These are phyloP conservation scores for Sesbania bispinosa DNA, from an alignment of 306 rosid genomes.

Conservation along the genomic window DNA sequence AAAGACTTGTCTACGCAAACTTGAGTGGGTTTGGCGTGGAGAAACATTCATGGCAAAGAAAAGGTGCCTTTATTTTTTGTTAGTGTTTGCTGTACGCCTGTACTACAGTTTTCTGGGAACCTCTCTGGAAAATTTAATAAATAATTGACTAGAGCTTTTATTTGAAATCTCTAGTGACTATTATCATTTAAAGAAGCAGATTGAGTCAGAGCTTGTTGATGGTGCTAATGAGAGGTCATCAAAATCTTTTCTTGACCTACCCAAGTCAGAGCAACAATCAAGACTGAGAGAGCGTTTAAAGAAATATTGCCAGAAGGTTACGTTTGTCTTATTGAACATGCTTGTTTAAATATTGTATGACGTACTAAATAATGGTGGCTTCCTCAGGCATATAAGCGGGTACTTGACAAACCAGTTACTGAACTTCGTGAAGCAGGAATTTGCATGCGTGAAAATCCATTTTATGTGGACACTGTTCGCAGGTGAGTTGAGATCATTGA, in stretches of 20 bases:
- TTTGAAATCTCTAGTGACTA: conserved; percentile 68
- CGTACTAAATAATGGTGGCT: conserved; percentile 34
- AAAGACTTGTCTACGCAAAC: conserved; percentile 89
- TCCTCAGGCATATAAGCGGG: conserved; percentile 86
- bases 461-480: conserved; percentile 97
- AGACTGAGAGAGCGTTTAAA: conserved; percentile 88
- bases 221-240: conserved; percentile 48
- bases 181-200: conserved; percentile 87
- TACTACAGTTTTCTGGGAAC: conserved; percentile 13
- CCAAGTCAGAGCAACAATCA: conserved; percentile 77
- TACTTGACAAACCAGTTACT: conserved; percentile 82
- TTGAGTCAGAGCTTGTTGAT: conserved; percentile 89
- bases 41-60: conserved; percentile 81
- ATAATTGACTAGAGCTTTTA: conserved; percentile 24
- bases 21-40: conserved; percentile 99
- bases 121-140: conserved; percentile 18
- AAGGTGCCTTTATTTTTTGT: conserved; percentile 45
- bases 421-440: conserved; percentile 96
- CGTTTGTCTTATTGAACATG: conserved; percentile 11
- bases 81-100: neutral
- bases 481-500: conserved; percentile 53
- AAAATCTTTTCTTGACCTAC: conserved; percentile 86
- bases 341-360: conserved; percentile 30
- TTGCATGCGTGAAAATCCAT: conserved; percentile 99
- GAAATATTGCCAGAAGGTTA: conserved; percentile 98